phyloP scores from a whole-genome alignment of 164 flowering plant genomes.

The Platanus orientalis region DNA sequence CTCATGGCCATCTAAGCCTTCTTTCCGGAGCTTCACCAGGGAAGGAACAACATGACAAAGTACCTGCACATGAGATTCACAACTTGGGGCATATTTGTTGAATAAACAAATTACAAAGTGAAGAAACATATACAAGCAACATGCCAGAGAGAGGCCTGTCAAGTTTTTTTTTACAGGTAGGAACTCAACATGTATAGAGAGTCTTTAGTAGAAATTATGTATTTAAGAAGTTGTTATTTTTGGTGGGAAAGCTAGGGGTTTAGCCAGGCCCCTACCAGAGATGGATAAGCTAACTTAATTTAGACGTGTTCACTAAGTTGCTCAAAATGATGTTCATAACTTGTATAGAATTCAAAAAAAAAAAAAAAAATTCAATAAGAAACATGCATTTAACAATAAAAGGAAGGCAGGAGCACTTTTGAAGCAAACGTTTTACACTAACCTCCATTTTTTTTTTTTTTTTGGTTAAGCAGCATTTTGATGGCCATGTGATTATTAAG shows the following conservation, averaged over 20 bases:
- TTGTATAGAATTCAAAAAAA: neutral
- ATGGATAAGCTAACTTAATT: too few species aligned
- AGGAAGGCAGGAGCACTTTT: too few species aligned
- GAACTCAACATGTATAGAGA: neutral
- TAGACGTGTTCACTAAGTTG: neutral
- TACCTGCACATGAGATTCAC: constrained; percentile 44
- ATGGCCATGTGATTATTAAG: too few species aligned
- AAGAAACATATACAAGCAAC: neutral
- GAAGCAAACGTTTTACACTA: too few species aligned
- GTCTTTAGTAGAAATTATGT: too few species aligned
- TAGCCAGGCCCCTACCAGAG: neutral
- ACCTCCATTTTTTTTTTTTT: too few species aligned
- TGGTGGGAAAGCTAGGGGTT: neutral
- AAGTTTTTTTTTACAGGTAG: too few species aligned
- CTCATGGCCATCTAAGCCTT: constrained; percentile 95
- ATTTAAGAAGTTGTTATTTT: too few species aligned
- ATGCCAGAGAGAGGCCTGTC: neutral
- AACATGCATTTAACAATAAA: neutral
- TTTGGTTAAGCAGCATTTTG: too few species aligned
- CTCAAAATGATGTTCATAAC: neutral
- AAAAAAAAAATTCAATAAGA: too few species aligned
- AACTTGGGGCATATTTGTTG: neutral
- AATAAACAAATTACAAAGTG: neutral
- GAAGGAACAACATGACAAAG: constrained; percentile 88
- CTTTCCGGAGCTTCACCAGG: constrained; percentile 93